Evolutionary conservation across 805 yeast genomes (phyloP), one percentile per base, ranked within the genome.

Genomic region (Tetrapisispora fleetii): DNA sequence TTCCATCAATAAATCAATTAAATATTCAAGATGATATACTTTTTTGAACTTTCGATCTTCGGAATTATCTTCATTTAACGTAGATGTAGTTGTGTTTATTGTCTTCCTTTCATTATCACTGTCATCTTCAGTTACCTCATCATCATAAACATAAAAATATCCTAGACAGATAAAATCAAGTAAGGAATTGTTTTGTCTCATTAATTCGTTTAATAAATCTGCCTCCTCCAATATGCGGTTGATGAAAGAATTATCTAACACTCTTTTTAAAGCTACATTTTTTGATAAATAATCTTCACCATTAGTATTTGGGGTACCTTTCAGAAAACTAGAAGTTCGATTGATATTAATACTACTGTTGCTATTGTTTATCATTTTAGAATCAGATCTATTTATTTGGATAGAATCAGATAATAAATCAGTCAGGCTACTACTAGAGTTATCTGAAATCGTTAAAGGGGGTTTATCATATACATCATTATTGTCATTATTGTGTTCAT

Each of bases 121-220:
- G 4, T 32, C 40, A 17, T 45, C 36, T 6, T 35, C 24, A 18
- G 22, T 13, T n/a, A 24, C 32, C 4, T 36, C 40, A 18, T 50
- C 43, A 33, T 52, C 46, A 8, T 48, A 49, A 24, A 54, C 55
- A 53, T 55, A 66, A 47, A 69, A 65, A 53, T 69, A 71, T 1
- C 76, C 76, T 48, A 70, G 64, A 50, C 80, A 73, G 30, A 80
- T 64, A 49, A 79, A 68, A 56, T 80, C 84, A 16, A 80, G 41
- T 36, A 66, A 48, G 16, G 56, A 58, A 48, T 66, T 67, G 52
- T 71, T 70, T 54, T 70, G 71, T 21, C 62, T 61, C 35, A 66
- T 59, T 42, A 73, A 49, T 47, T 60, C 65, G 45, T 58, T 67
- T 43, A 72, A 53, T n/a, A 73, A 54, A 44, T 65, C 67, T 1